A percentile compares a stretch with the other conserved stretches of the same genome.
phyloP scores from a whole-genome alignment of 2,329 filamentous ascomycete genomes.

The Neonectria sp. region DNA sequence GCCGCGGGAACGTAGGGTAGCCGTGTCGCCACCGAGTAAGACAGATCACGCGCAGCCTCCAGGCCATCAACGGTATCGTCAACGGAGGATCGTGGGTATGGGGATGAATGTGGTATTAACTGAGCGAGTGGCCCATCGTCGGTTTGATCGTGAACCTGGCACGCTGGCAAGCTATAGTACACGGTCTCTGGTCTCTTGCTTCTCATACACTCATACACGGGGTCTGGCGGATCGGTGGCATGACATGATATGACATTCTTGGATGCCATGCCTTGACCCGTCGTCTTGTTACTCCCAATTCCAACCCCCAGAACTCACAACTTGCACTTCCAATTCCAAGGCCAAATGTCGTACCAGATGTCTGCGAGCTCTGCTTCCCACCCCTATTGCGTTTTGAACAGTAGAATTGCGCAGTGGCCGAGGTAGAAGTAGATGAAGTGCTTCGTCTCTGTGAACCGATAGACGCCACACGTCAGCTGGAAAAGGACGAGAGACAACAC shows the following conservation, averaged over 20 bases:
- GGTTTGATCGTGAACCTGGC: constrained; percentile 31
- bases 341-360: constrained; percentile 38
- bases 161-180: constrained; percentile 30
- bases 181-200: constrained; percentile 26
- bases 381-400: constrained; percentile 96
- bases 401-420: constrained; percentile 95
- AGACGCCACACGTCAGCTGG: constrained; percentile 31
- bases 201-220: constrained; percentile 18
- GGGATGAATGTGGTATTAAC: constrained; percentile 24
- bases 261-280: constrained; percentile 33
- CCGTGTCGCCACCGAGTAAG: background rate
- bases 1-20: background rate
- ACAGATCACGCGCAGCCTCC: background rate
- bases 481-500: background rate
- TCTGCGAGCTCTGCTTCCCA: constrained; percentile 48
- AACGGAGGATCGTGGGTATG: constrained; percentile 1
- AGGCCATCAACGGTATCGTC: background rate
- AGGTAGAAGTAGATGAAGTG: constrained; percentile 99
- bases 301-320: constrained; percentile 42
- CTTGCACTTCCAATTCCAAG: constrained; percentile 48
- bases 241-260: constrained; percentile 35
- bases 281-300: constrained; percentile 37
- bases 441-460: constrained; percentile 84
- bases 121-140: constrained; percentile 28
- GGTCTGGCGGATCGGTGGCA: constrained; percentile 25